Evolutionary conservation across 345 rosid genomes (phyloP), one percentile per base, ranked within the genome.

Genomic region (Eucalyptus pauciflora): DNA sequence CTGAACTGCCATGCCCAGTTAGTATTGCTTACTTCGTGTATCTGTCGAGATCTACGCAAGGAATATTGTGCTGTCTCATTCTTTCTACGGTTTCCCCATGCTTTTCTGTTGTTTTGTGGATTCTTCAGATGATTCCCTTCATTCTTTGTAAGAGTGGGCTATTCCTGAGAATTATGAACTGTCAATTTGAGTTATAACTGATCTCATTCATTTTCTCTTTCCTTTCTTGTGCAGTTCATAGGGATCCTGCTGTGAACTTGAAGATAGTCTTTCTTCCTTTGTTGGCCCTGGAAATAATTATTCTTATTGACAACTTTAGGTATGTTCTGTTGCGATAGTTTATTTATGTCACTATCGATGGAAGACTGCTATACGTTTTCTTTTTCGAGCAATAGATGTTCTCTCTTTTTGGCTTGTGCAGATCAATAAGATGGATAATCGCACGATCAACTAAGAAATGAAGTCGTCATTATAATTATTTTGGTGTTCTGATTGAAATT

Each of bases 301-400:
- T 96, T 92, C 94, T 97, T 50, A 91, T 95, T 86, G 99, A 97
- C 94, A 97, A 97, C 93, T 95, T 97, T 93, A 96, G 99, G 99
- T 97, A 93, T 49, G 89, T 62, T 64, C 89, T 41, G 24, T 25
- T 48, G 5, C 18, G 12, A 56, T 86, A 29, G 71, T 86, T 50
- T 31, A n/a, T 60, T 88, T 58, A 64, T 31, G 17, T 46, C 12
- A 31, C 29, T 83, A 58, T 37, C 13, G 33, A 29, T 33, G 48
- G 41, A 37, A 50, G 64, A 86, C 29, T 33, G 27, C 45, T 33
- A n/a, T 62, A 56, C 6, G 17, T 25, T 51, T 86, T 41, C n/a
- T 50, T 56, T 18, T 76, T 12, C 27, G 13, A 76, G 83, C 46
- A 76, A 37, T 37, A 20, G 27, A 76, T 37, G 27, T 20, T 71